These are phyloP conservation scores for Coemansia sp. DNA, from an alignment of 192 early-diverging fungal species.

Conservation along the genomic window DNA sequence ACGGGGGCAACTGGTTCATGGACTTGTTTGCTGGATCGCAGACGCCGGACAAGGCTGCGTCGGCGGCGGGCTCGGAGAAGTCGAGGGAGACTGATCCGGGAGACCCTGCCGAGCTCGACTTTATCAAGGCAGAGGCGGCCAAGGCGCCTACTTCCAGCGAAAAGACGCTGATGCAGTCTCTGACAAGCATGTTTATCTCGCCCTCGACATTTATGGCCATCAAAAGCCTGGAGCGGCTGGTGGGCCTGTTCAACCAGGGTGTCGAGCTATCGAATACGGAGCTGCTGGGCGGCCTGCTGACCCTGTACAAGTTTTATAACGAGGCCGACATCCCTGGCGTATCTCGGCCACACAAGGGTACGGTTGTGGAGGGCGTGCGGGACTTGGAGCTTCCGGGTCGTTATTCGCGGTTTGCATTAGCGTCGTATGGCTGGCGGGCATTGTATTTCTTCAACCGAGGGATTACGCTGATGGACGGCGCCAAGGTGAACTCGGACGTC, in stretches of 20 bases:
- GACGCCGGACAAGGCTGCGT: neutral
- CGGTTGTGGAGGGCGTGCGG: conserved; percentile 23
- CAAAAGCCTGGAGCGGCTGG: conserved; percentile 42
- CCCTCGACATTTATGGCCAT: conserved; percentile 40
- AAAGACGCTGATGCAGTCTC: conserved; percentile 42
- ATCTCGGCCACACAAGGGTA: conserved; percentile 28
- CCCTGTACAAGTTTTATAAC: conserved; percentile 60
- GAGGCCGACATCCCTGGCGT: conserved; percentile 37
- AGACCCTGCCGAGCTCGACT: too few relatives aligned
- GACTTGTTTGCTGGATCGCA: conserved; percentile 22
- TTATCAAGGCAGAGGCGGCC: conserved; percentile 1
- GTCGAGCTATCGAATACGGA: conserved; percentile 63
- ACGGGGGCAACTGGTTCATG: conserved; percentile 17
- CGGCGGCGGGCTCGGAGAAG: neutral
- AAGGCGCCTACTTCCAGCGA: conserved; percentile 13
- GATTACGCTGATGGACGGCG: conserved; percentile 60
- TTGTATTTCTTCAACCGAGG: conserved; percentile 69
- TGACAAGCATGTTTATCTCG: conserved; percentile 47
- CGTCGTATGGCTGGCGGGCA: conserved; percentile 68
- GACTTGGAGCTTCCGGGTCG: conserved; percentile 50
- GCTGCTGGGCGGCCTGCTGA: conserved; percentile 57
- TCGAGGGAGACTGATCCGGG: neutral
- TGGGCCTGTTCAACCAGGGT: conserved; percentile 57
- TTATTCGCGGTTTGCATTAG: conserved; percentile 55
- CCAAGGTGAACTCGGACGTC: conserved; percentile 60